Base-by-base conservation (phyloP, 2,329 filamentous ascomycete species). In the Trichophyton rubrum region DNA sequence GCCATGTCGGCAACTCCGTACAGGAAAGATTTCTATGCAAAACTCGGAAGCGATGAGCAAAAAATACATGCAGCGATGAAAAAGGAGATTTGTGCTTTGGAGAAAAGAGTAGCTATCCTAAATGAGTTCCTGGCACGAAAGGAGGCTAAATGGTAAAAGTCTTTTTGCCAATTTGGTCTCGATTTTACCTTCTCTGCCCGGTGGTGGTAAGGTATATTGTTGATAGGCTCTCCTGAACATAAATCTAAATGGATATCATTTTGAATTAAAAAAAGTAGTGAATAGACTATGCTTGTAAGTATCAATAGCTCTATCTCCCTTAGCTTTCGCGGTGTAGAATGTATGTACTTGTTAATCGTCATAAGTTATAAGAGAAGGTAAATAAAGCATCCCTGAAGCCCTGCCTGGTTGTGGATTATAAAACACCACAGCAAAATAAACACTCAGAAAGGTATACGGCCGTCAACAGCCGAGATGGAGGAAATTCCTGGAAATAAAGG, bases 1-100 rank as follows among this genome's bases (percentile, higher is more conserved):
- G 92, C 92, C 73, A 96, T 99, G 90, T 83, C 84, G 67, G 91
- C 90, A 17, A 92, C 88, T 67, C 93, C 93, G 1, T 96, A 96
- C 81, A 85, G 92, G 67, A 89, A 89, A 73, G 89, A 92, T 75
- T 97, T 99, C 73, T 97, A 96, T 73, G 76, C 76, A 66, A 96
- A 96, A 82, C 80, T 99, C 49, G 90, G 65, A 33, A 63, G 68
- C 7, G 69, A 75, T 61, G 63, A 67, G 35, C 70, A 69, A 11
- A 83, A 86, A 74, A 86, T 93, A 56, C 68, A 79, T 58, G 71
- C 75, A 60, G 83, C 88, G 70, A 74, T 96, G 68, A 76, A 80
- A 67, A 76, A 78, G 64, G 96, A 92, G 82, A 79, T 97, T 63
- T 77, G 75, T n/a, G 84, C 87, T 7, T 78, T 97, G 68, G 86